Conservation (phyloP, 345 rosid genomes). For the Erucastrum elatum region DNA sequence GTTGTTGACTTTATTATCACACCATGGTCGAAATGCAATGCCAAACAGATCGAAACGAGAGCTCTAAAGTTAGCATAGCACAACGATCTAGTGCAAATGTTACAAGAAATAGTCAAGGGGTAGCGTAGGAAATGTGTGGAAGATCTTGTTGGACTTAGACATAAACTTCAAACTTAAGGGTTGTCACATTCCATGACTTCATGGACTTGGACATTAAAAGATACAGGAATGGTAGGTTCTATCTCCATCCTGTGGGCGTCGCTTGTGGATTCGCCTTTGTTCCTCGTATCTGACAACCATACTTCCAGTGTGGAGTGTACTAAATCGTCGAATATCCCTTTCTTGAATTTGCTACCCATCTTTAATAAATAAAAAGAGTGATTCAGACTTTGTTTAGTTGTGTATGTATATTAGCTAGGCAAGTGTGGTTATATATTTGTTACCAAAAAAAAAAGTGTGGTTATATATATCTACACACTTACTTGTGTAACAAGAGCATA, state of each 20-base stretch:
- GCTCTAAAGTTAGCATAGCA: neutral
- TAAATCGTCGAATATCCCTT: slow-evolving; percentile 44
- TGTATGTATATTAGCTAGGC: neutral
- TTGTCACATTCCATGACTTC: slow-evolving; percentile 7
- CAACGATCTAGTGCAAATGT: neutral
- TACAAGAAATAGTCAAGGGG: neutral
- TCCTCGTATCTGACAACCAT: slow-evolving; percentile 35
- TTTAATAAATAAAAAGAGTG: slow-evolving; percentile 8
- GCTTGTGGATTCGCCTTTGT: slow-evolving; percentile 28
- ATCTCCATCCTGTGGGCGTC: slow-evolving; percentile 24
- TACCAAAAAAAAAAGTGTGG: no score
- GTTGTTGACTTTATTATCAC: slow-evolving; percentile 11
- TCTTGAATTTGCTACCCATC: slow-evolving; percentile 77
- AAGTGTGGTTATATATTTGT: neutral
- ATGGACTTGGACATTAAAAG: slow-evolving; percentile 13
- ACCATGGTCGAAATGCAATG: neutral
- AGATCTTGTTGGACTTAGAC: neutral
- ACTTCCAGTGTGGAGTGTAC: slow-evolving; percentile 26
- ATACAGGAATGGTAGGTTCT: slow-evolving; percentile 22
- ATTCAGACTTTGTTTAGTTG: neutral
- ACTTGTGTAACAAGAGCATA: slow-evolving; percentile 81
- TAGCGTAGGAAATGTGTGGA: neutral
- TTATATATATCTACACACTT: neutral
- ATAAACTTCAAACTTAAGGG: slow-evolving; percentile 1
- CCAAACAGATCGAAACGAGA: neutral